phyloP scores from a whole-genome alignment of 2,329 filamentous ascomycete species.

The Fusarium solani-melongenae region DNA sequence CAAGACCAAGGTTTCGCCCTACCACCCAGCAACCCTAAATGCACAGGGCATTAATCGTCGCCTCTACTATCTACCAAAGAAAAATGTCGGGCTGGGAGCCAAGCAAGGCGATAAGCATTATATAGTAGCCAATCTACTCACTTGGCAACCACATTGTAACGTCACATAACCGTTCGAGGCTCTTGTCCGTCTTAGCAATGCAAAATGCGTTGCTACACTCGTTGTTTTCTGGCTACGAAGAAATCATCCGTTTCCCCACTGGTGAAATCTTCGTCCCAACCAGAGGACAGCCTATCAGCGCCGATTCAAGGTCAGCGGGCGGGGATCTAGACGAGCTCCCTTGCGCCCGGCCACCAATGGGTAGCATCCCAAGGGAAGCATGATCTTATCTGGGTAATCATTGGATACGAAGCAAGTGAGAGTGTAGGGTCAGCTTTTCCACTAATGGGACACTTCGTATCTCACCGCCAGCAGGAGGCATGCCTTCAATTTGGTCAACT shows the following conservation, averaged over 20 bases:
- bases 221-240: background rate
- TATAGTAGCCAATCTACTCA: background rate
- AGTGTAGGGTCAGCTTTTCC: background rate
- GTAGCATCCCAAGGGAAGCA: background rate
- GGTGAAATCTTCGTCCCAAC: background rate
- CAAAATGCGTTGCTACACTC: background rate
- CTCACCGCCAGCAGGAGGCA: background rate
- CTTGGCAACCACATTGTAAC: background rate
- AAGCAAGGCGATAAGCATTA: background rate
- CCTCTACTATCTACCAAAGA: background rate
- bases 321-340: background rate
- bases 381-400: background rate
- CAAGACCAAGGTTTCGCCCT: background rate
- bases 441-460: background rate
- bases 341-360: background rate
- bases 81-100: background rate
- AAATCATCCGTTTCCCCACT: background rate
- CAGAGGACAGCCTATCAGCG: background rate
- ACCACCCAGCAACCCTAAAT: background rate
- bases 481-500: background rate
- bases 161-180: background rate
- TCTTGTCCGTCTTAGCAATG: background rate
- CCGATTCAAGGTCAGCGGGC: background rate
- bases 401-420: background rate
- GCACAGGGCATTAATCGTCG: background rate